A percentile compares a stretch with the other conserved stretches of the same genome.
phyloP scores from a whole-genome alignment of 352 stramenopile species.

The Phytopythium oedochilum region DNA sequence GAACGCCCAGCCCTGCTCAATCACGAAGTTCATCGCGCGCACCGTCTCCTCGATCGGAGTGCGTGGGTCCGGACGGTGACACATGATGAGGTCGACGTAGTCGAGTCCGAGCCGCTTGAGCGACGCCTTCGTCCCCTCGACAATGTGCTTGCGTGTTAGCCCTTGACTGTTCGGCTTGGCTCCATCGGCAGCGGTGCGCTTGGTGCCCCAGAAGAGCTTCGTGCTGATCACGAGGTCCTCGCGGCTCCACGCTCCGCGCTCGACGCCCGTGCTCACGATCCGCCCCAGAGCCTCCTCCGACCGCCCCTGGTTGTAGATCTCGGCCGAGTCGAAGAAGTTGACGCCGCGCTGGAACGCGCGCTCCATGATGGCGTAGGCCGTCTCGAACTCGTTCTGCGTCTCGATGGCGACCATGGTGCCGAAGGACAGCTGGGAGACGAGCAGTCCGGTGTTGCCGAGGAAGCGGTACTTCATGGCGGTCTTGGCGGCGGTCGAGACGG shows the following conservation, averaged over 20 bases:
- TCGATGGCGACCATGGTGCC: constrained; percentile 39
- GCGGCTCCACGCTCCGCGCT: constrained; percentile 31
- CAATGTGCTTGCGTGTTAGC: constrained; percentile 32
- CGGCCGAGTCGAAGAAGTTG: constrained; percentile 68
- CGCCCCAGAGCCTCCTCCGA: constrained; percentile 47
- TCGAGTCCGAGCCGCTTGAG: constrained; percentile 34
- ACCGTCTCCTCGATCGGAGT: constrained; percentile 54
- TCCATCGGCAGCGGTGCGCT: not conserved
- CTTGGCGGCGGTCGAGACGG: constrained; percentile 13
- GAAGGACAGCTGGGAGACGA: constrained; percentile 46
- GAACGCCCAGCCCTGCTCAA: constrained; percentile 31
- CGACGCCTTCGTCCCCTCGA: constrained; percentile 32
- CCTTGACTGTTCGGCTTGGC: constrained; percentile 21
- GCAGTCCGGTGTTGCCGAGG: constrained; percentile 36
- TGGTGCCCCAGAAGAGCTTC: constrained; percentile 56
- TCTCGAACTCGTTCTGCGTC: constrained; percentile 31
- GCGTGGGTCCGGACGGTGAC: constrained; percentile 36
- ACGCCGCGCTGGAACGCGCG: constrained; percentile 46
- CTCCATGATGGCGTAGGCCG: constrained; percentile 45
- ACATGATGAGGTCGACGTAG: constrained; percentile 54
- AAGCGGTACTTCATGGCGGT: constrained; percentile 40
- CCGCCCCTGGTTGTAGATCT: constrained; percentile 38
- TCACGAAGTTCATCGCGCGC: constrained; percentile 61
- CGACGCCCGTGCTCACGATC: constrained; percentile 31
- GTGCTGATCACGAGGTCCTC: constrained; percentile 62